Conservation (phyloP, 129 eudicot species). For the Flaveria sonorensis region DNA sequence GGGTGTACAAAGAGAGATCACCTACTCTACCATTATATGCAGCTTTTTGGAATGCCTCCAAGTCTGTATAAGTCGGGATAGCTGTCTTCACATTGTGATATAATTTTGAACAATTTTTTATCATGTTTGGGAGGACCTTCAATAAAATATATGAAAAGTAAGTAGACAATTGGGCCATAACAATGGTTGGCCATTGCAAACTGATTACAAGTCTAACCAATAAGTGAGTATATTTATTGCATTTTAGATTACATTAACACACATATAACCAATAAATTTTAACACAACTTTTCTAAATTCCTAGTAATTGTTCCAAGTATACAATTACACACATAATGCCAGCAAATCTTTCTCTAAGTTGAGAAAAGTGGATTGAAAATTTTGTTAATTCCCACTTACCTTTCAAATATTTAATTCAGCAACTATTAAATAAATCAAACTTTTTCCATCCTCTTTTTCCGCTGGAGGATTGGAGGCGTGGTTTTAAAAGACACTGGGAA, state of each 20-base stretch:
- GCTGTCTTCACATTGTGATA: constrained; percentile 76
- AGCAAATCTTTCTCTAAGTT: neutral
- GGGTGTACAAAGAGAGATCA: constrained; percentile 69
- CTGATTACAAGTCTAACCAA: neutral
- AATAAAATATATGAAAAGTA: constrained; percentile 9
- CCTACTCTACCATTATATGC: constrained; percentile 52
- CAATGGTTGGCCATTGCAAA: neutral
- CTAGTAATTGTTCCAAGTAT: constrained; percentile 6
- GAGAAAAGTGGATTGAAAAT: neutral
- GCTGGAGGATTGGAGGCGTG: neutral
- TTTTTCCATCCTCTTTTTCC: neutral
- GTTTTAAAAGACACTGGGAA: too few species aligned
- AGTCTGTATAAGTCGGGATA: constrained; percentile 50
- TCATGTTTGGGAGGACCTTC: constrained; percentile 79
- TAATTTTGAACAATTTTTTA: constrained; percentile 57
- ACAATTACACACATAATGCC: neutral
- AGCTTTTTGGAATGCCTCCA: constrained; percentile 71
- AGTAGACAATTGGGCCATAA: constrained; percentile 13
- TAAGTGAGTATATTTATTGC: neutral
- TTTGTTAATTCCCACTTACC: neutral
- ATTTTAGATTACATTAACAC: neutral
- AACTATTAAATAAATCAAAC: neutral
- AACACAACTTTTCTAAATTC: neutral
- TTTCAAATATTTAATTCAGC: neutral
- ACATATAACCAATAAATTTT: neutral